Percentiles rank a stretch among this genome's conserved stretches.
phyloP scores from a whole-genome alignment of 2,329 filamentous ascomycete genomes.

The Aurifilum marmelostoma region DNA sequence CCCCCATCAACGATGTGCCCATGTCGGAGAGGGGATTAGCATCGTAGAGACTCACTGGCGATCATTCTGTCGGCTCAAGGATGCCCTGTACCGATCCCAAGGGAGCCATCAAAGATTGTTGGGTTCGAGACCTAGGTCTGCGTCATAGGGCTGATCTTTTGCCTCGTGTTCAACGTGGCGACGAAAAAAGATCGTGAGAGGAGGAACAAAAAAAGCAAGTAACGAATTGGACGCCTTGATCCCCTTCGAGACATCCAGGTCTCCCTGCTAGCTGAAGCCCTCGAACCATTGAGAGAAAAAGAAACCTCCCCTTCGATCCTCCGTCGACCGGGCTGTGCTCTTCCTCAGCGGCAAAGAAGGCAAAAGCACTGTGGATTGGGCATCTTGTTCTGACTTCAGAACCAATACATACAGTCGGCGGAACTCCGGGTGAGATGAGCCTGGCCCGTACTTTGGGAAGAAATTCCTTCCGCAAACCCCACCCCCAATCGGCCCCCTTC shows the following conservation, averaged over 20 bases:
- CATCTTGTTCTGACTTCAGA: background rate
- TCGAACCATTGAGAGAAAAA: background rate
- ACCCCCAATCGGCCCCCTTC: background rate
- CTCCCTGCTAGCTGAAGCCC: background rate
- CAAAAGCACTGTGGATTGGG: background rate
- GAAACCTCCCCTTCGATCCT: background rate
- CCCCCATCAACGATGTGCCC: background rate
- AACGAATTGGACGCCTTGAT: background rate
- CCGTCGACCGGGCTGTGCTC: background rate
- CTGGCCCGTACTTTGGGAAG: background rate
- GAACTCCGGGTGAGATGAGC: background rate
- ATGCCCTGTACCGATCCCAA: background rate
- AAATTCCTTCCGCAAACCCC: background rate
- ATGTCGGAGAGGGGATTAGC: background rate
- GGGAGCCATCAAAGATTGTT: background rate
- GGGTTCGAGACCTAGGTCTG: background rate
- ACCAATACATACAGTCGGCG: background rate
- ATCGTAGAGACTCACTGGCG: background rate
- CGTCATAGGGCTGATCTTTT: background rate
- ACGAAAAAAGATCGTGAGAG: background rate
- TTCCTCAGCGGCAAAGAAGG: background rate
- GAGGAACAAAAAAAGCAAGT: background rate
- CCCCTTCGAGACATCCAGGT: background rate
- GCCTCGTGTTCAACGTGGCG: background rate
- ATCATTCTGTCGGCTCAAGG: background rate